Conservation (phyloP, 257 asterid species). For the Ehretia macrophylla region DNA sequence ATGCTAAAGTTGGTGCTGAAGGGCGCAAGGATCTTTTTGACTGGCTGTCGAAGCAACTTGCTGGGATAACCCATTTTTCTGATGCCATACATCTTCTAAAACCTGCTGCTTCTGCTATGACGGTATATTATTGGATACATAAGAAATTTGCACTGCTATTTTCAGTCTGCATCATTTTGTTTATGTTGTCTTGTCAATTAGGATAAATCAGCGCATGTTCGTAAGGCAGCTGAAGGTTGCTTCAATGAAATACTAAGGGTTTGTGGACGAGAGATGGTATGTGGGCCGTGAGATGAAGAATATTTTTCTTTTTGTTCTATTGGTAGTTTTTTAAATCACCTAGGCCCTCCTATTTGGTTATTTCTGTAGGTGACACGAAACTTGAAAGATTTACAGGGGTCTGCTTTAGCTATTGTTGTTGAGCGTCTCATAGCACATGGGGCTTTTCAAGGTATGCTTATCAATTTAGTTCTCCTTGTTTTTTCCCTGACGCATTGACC, state of each 20-base stretch:
- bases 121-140: slow-evolving; percentile 40
- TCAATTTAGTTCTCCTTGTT: not conserved
- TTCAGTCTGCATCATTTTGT: not conserved
- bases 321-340: slow-evolving; percentile 5
- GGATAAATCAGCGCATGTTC: slow-evolving; percentile 99
- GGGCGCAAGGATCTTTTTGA: slow-evolving; percentile 98
- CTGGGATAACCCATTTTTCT: slow-evolving; percentile 55
- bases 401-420: slow-evolving; percentile 89
- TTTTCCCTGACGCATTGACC: slow-evolving; percentile 10
- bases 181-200: slow-evolving; percentile 15
- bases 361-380: slow-evolving; percentile 72
- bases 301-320: slow-evolving; percentile 4
- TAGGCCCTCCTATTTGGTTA: slow-evolving; percentile 6
- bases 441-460: slow-evolving; percentile 51
- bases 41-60: slow-evolving; percentile 82
- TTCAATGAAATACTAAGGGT: slow-evolving; percentile 82
- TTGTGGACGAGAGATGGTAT: slow-evolving; percentile 91
- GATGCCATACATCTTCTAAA: slow-evolving; percentile 87
- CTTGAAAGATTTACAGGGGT: slow-evolving; percentile 87
- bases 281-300: slow-evolving; percentile 11
- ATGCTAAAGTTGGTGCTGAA: slow-evolving; percentile 94
- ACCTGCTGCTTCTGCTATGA: slow-evolving; percentile 91
- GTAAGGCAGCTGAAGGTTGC: slow-evolving; percentile 93
- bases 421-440: slow-evolving; percentile 77
- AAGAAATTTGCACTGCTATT: not conserved